Base-by-base conservation (phyloP, 306 rosid species). In the Lathyrus sativus region DNA sequence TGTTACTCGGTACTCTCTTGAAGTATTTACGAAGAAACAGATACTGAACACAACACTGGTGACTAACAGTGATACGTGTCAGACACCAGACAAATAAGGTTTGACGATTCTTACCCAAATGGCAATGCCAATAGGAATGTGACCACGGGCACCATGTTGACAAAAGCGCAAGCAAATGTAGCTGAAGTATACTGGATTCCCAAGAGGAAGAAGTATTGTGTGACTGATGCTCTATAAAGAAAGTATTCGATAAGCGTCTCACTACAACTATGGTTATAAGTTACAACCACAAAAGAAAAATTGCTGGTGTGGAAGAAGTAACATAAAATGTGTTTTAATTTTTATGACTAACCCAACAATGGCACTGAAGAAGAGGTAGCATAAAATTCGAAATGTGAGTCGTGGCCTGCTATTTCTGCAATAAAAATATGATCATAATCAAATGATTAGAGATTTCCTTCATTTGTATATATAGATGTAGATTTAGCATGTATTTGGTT, bases 151-250 rank as follows among this genome's bases (percentile, higher is more conserved):
- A 92, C 96, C 61, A 83, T 74, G 84, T 92, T 92, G 59, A 92
- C 11, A 45, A 92, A 92, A 67, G 98, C 98, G 67, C 89, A 85
- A 19, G 96, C 76, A 76, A 89, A 92, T 67, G 96, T 89, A 45
- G 96, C 96, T 22, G 98, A 92, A 11, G 98, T 92, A 72, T 89
- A 84, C 78, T 89, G 88, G 57, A 92, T 87, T 8, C 98, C 98
- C 60, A 89, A 68, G 72, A 92, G 96, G 83, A 87, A 89, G 49
- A 87, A 77, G 80, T 87, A 92, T 69, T 89, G 98, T 38, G 98
- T 84, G 15, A 84, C 71, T 8, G 98, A 92, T 62, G 96, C 79
- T 82, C 98, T 92, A 59, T 74, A 77, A 56, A 31, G 50, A 71
- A 81, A 62, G 22, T 28, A 35, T 55, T 54, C 42, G 43, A 24